Evolutionary conservation across 163 green algal genomes (phyloP).

Genomic region (Prototheca wickerhamii): DNA sequence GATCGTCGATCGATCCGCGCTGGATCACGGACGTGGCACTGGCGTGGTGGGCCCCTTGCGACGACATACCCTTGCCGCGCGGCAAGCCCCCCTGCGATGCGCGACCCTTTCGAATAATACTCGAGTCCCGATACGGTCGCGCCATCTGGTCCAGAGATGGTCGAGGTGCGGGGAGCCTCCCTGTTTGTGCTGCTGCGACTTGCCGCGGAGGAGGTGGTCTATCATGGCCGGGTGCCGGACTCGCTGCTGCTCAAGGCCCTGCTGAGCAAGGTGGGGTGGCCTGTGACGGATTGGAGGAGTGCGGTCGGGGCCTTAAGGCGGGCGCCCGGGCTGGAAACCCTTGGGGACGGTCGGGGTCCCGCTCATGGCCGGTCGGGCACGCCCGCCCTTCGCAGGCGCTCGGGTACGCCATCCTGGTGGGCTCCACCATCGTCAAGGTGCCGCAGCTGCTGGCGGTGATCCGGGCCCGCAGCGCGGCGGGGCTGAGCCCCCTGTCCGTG

Average conservation of each 20-base stretch:
- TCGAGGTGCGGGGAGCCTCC: background rate
- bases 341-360: background rate
- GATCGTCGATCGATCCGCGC: too few species aligned
- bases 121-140: background rate
- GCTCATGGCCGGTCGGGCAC: too few species aligned
- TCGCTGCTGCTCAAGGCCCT: conserved; percentile 1
- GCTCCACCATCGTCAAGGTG: conserved; percentile 70
- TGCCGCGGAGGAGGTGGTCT: background rate
- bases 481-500: conserved; percentile 59
- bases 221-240: background rate
- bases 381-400: conserved; percentile 43
- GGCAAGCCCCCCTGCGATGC: too few species aligned
- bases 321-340: too few species aligned
- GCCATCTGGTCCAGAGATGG: background rate
- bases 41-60: too few species aligned
- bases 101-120: background rate
- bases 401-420: conserved; percentile 65
- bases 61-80: too few species aligned
- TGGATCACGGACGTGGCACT: too few species aligned
- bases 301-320: too few species aligned
- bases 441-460: conserved; percentile 71
- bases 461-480: conserved; percentile 51
- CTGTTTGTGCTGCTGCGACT: background rate
- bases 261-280: conserved; percentile 9
- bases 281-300: too few species aligned